A percentile compares a stretch with the other conserved stretches of the same genome.
These are phyloP conservation scores for Cunninghamia lanceolata DNA, from an alignment of 75 land plant genomes.

Conservation along the genomic window DNA sequence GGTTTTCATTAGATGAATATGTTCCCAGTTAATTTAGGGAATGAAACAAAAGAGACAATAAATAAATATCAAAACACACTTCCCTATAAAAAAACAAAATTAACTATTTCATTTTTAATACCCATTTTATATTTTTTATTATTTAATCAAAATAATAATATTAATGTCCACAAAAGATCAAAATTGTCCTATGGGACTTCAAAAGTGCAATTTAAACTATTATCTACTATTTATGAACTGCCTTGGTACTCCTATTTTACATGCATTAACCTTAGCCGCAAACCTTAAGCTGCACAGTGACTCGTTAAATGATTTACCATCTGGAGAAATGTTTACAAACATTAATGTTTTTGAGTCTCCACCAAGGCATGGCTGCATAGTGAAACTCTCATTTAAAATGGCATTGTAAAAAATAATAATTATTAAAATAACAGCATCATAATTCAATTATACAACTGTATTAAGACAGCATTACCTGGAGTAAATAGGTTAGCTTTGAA, in stretches of 20 bases:
- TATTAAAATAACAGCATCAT: not conserved
- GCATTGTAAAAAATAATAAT: not conserved
- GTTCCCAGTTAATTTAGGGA: too few relatives aligned
- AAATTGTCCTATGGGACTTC: too few relatives aligned
- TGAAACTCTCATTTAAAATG: not conserved
- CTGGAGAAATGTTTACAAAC: conserved; percentile 37
- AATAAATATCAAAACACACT: too few relatives aligned
- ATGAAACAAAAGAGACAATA: too few relatives aligned
- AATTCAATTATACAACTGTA: not conserved
- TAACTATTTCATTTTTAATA: too few relatives aligned
- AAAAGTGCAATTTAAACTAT: too few relatives aligned
- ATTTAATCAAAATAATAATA: too few relatives aligned
- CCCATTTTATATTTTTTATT: too few relatives aligned
- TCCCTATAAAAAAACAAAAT: too few relatives aligned
- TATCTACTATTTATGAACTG: conserved; percentile 16
- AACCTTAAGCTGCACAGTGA: conserved; percentile 32
- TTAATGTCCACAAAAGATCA: too few relatives aligned
- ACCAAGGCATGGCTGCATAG: conserved; percentile 31
- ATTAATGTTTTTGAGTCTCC: conserved; percentile 35
- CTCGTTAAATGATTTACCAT: conserved; percentile 26
- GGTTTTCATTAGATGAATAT: too few relatives aligned
- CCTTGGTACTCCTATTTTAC: conserved; percentile 35
- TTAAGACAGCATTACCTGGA: conserved; percentile 15
- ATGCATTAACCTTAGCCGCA: conserved; percentile 38
- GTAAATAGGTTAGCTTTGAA: conserved; percentile 32